phyloP scores from a whole-genome alignment of 2,329 filamentous ascomycete species.

The Didymella sp. region DNA sequence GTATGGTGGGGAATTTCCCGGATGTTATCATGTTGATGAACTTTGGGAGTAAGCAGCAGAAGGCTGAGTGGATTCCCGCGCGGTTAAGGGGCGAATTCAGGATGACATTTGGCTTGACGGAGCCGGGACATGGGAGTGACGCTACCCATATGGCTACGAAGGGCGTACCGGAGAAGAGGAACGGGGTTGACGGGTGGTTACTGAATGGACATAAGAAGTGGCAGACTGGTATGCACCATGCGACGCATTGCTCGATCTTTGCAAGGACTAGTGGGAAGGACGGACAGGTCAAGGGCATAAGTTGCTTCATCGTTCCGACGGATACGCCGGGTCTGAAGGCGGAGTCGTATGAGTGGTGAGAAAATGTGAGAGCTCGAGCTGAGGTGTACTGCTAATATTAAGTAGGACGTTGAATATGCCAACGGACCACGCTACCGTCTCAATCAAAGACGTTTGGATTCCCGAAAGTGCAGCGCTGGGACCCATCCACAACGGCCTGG shows the following conservation, averaged over 20 bases:
- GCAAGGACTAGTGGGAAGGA: slow-evolving; percentile 63
- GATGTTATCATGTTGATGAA: slow-evolving; percentile 68
- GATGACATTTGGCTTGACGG: slow-evolving; percentile 68
- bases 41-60: slow-evolving; percentile 64
- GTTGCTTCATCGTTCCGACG: slow-evolving; percentile 65
- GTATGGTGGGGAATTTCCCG: slow-evolving; percentile 68
- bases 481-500: slow-evolving; percentile 60
- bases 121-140: slow-evolving; percentile 68
- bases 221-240: slow-evolving; percentile 69
- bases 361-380: neutral
- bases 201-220: slow-evolving; percentile 69
- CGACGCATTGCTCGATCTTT: slow-evolving; percentile 68
- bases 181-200: slow-evolving; percentile 58
- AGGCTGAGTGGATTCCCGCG: slow-evolving; percentile 60
- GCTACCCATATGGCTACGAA: slow-evolving; percentile 68
- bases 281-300: slow-evolving; percentile 64
- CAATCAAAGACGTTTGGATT: slow-evolving; percentile 64
- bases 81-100: slow-evolving; percentile 61
- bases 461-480: slow-evolving; percentile 62
- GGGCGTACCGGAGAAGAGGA: slow-evolving; percentile 54
- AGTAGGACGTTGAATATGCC: slow-evolving; percentile 69
- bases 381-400: slow-evolving; percentile 8
- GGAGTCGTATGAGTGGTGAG: slow-evolving; percentile 64
- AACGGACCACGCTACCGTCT: slow-evolving; percentile 68
- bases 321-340: slow-evolving; percentile 61